Evolutionary conservation across 345 rosid genomes (phyloP), one percentile per base, ranked within the genome.

Genomic region (Ceriops decandra): DNA sequence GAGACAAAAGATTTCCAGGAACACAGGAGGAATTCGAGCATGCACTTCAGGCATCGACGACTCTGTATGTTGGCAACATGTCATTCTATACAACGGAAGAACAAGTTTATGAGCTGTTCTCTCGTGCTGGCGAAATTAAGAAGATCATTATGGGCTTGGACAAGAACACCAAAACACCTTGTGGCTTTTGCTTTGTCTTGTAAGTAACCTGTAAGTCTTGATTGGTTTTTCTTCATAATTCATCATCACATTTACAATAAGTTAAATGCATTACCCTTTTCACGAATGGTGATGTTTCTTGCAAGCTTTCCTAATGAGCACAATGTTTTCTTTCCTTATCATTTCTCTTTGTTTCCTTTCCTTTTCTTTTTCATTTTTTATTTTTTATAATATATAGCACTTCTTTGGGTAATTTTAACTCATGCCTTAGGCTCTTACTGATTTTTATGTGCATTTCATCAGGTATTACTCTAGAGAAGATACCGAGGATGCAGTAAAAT

Each of bases 391-490:
- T 19, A 42, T 42, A 13, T 42, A 11, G 49, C 49, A 42, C 17
- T 42, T 13, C 49, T 42, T 42, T 2, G 11, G 17, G 19, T 15
- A 11, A 15, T 42, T 42, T 3, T 15, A 11, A 42, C 17, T 42
- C 13, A 13, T 42, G 4, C 49, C 49, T 59, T 28, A 15, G 62
- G 33, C 10, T 70, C 57, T 10, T 15, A n/a, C 22, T 77, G 51
- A 66, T 74, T 20, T 7, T 24, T 36, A 5, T 63, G 6, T 62
- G 20, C 68, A 51, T 63, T 51, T 70, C 56, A 22, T 62, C 68
- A 95, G 99, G 64, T 95, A 78, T 64, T 95, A 95, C 75, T 95
- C 99, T 46, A 89, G 99, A 83, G 99, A 95, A 73, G 99, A 95
- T 64, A 74, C 97, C 0, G 99, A 95, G 72, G 97, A 95, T 90